Evolutionary conservation across 225 moss, liverwort and hornwort genomes (phyloP).

Genomic region (Bryoerythrophyllum caledonicum): DNA sequence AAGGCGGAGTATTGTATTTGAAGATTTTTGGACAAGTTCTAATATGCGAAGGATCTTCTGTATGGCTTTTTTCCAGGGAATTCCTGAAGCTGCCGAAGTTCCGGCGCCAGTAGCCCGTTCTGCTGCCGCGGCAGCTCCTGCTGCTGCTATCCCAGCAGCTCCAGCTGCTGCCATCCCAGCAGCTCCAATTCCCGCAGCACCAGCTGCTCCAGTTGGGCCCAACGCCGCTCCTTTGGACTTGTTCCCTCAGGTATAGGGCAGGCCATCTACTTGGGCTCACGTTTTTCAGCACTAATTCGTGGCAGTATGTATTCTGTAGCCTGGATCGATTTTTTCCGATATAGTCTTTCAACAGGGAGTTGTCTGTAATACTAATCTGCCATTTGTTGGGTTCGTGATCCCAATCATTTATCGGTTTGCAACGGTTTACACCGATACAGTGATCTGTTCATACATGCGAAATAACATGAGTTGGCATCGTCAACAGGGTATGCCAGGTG

Average conservation of each 20-base stretch:
- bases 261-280: background rate
- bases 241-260: slow-evolving; percentile 75
- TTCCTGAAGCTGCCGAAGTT: slow-evolving; percentile 87
- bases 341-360: background rate
- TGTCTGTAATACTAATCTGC: background rate
- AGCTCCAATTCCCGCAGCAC: slow-evolving; percentile 46
- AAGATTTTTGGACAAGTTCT: background rate
- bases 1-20: background rate
- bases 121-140: slow-evolving; percentile 42
- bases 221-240: slow-evolving; percentile 95
- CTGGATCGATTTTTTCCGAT: background rate
- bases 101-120: slow-evolving; percentile 63
- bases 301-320: background rate
- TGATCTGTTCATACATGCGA: background rate
- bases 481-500: slow-evolving; percentile 83
- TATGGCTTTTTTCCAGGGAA: slow-evolving; percentile 53
- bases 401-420: background rate
- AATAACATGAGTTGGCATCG: slow-evolving; percentile 1
- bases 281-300: background rate
- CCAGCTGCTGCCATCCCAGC: slow-evolving; percentile 58
- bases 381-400: background rate
- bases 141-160: slow-evolving; percentile 47
- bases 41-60: background rate
- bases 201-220: slow-evolving; percentile 64
- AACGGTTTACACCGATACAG: background rate